Evolutionary conservation across 1,284 basidiomycete genomes (phyloP), one percentile per base, ranked within the genome.

Genomic region (Puccinia polysora): DNA sequence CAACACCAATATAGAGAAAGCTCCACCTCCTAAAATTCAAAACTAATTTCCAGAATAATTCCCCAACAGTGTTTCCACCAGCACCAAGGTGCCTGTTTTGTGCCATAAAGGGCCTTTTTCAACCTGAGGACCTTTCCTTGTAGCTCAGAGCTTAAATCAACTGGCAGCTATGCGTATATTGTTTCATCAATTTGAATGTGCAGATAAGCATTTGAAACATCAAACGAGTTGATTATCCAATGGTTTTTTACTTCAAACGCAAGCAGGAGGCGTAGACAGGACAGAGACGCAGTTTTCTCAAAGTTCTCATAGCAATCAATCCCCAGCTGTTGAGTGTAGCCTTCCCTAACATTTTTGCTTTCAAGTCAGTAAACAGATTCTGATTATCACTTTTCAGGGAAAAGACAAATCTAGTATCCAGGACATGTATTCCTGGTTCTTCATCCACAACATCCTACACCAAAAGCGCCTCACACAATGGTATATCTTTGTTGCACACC

Each of bases 111-210:
- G 5, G 28, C 55, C 15, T 32, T 10, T 15, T 32, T 30, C 28
- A 58, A 64, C 25, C 49, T 64, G 7, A 47, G 12, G 5, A 32
- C 62, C 14, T 43, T 47, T 14, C 43, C 43, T 23, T 47, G 18
- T 10, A 45, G 32, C 7, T 32, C 62, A 6, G 38, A 18, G 7
- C 23, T 52, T 10, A 52, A 12, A n/a, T 52, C 49, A 23, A 52
- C 20, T 18, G 62, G 62, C 30, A 20, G 20, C 28, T 64, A 30
- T 4, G 49, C 62, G 14, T 43, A 64, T 14, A 64, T 30, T 40
- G 6, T 23, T 43, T 62, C 59, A 36, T 38, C 36, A 40, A 62
- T 36, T 12, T 15, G 59, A 28, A 30, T 62, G 25, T 62, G 30
- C 8, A 62, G 23, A 43, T 62, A 62, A 10, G 59, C 59, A 10